A percentile compares a stretch with the other conserved stretches of the same genome.
Evolutionary conservation across 345 rosid genomes (phyloP).

Genomic region (Jatropha curcas): DNA sequence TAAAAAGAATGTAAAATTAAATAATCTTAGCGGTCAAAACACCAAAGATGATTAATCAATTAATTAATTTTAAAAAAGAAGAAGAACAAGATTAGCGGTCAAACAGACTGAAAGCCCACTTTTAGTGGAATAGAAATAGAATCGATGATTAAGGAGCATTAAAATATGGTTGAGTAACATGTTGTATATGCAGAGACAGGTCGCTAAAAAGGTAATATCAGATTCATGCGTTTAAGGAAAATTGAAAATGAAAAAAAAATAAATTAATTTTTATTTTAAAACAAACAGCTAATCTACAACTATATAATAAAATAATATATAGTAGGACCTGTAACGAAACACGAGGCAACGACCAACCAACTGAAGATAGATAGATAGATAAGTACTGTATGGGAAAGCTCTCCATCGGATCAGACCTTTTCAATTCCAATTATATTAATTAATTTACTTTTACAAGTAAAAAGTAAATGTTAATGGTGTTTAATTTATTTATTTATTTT

Average conservation of each 20-base stretch:
- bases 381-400: constrained; percentile 15
- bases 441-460: too few relatives aligned
- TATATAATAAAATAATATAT: not conserved
- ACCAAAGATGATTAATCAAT: too few relatives aligned
- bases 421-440: too few relatives aligned
- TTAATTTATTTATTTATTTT: too few relatives aligned
- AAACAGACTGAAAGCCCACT: constrained; percentile 2
- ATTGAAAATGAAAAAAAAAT: not conserved
- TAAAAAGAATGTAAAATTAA: too few relatives aligned
- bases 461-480: too few relatives aligned
- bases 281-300: not conserved
- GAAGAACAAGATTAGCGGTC: not conserved
- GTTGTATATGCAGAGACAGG: constrained; percentile 5
- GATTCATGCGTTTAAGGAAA: too few relatives aligned
- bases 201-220: not conserved
- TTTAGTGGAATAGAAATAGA: not conserved
- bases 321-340: constrained; percentile 24
- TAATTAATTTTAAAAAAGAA: too few relatives aligned
- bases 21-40: too few relatives aligned
- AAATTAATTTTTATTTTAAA: too few relatives aligned
- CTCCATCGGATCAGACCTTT: constrained; percentile 13
- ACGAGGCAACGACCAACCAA: constrained; percentile 34
- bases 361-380: not conserved
- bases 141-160: not conserved
- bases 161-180: not conserved